Evolutionary conservation across 129 eudicot genomes (phyloP).

Genomic region (Escallonia rubra): DNA sequence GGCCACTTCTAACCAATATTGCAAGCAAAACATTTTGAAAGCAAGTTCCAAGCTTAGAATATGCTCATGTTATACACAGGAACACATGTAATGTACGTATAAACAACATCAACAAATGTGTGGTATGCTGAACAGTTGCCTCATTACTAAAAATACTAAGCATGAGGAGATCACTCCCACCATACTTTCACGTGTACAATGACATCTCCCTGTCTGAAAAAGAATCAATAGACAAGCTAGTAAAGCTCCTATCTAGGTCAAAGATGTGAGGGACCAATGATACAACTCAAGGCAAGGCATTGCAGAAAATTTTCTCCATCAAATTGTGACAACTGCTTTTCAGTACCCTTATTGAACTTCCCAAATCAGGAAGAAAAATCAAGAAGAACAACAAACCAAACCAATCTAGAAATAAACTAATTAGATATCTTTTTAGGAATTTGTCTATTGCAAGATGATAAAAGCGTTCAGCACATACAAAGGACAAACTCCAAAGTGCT

Average conservation of each 20-base stretch:
- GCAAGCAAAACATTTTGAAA: not conserved
- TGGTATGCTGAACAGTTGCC: not conserved
- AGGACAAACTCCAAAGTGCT: too few relatives aligned
- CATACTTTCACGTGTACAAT: not conserved
- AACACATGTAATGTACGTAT: not conserved
- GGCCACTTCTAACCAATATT: not conserved
- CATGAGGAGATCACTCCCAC: not conserved
- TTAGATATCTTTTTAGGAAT: too few relatives aligned
- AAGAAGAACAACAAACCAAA: too few relatives aligned
- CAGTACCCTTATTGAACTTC: too few relatives aligned
- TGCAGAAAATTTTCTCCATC: too few relatives aligned
- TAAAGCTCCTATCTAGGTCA: too few relatives aligned
- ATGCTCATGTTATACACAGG: not conserved
- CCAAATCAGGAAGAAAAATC: too few relatives aligned
- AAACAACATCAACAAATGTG: not conserved
- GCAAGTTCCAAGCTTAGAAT: not conserved
- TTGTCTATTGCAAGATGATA: too few relatives aligned
- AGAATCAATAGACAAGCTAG: too few relatives aligned
- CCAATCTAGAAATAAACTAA: too few relatives aligned
- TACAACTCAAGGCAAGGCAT: not conserved
- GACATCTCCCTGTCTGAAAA: not conserved
- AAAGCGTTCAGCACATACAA: too few relatives aligned
- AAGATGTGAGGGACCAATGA: not conserved
- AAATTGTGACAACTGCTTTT: too few relatives aligned
- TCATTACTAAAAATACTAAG: not conserved